Conservation (phyloP, 2,329 filamentous ascomycete genomes). For the Pseudogymnoascus sp. region DNA sequence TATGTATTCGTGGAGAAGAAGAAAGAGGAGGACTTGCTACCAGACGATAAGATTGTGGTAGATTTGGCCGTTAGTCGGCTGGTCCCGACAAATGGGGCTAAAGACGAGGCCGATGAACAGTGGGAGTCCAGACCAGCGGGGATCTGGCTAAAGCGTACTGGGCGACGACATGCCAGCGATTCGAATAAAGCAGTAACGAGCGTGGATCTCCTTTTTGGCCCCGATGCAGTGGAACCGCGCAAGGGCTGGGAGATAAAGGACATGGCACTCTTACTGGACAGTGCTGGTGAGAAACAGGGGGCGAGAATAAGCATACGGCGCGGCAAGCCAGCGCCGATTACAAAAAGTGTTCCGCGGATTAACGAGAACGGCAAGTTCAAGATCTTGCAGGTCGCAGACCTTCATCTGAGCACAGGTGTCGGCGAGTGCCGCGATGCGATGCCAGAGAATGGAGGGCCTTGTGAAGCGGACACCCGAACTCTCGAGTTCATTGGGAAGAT, state of each 20-base stretch:
- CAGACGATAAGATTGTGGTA: conserved; percentile 56
- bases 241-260: conserved; percentile 76
- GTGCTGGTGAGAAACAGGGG: conserved; percentile 53
- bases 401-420: conserved; percentile 86
- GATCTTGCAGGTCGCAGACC: conserved; percentile 91
- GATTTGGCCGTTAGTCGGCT: conserved; percentile 58
- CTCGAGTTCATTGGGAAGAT: conserved; percentile 79
- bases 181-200: conserved; percentile 49
- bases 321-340: conserved; percentile 55
- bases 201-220: conserved; percentile 62
- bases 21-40: conserved; percentile 58
- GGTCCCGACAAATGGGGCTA: conserved; percentile 47
- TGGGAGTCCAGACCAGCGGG: conserved; percentile 64
- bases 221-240: conserved; percentile 79
- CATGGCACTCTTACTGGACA: conserved; percentile 64
- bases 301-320: conserved; percentile 72
- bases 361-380: conserved; percentile 90
- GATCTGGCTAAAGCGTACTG: conserved; percentile 54
- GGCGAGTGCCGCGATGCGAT: conserved; percentile 82
- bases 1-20: conserved; percentile 64
- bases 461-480: conserved; percentile 86
- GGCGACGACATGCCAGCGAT: conserved; percentile 43
- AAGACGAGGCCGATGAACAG: conserved; percentile 45
- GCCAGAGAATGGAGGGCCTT: conserved; percentile 68
- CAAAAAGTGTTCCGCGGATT: conserved; percentile 69